These are phyloP conservation scores for Pichia sp. DNA, from an alignment of 1,139 yeast species.

Conservation along the genomic window DNA sequence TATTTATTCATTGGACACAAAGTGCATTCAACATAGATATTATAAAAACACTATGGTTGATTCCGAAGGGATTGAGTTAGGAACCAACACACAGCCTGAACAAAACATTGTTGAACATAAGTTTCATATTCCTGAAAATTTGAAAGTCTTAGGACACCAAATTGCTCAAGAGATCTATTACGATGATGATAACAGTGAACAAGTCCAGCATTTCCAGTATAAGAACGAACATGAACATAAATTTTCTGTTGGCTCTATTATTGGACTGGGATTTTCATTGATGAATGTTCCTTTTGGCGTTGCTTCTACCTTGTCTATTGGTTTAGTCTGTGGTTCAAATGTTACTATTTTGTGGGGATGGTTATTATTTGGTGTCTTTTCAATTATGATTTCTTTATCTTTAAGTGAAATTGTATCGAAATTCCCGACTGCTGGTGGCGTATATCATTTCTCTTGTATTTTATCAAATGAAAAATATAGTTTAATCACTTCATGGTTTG, in stretches of 20 bases:
- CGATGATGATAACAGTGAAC: constrained; percentile 47
- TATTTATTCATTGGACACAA: too few relatives aligned
- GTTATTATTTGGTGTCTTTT: constrained; percentile 55
- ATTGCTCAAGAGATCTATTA: constrained; percentile 27
- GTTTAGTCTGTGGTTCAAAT: constrained; percentile 67
- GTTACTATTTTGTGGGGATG: constrained; percentile 69
- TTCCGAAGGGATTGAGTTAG: too few relatives aligned
- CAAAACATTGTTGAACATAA: not conserved
- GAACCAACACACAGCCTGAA: not conserved
- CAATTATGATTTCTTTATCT: constrained; percentile 58
- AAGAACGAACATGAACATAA: constrained; percentile 64
- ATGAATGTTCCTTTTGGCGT: constrained; percentile 79
- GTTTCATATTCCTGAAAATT: constrained; percentile 13
- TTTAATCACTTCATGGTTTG: constrained; percentile 58
- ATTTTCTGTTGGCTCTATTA: constrained; percentile 58
- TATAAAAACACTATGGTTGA: too few relatives aligned
- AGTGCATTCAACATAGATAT: too few relatives aligned
- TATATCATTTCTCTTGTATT: constrained; percentile 70
- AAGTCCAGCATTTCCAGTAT: constrained; percentile 63
- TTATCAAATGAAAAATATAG: constrained; percentile 54
- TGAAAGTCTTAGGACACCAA: constrained; percentile 19
- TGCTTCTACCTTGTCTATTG: constrained; percentile 63
- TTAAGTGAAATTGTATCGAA: constrained; percentile 68
- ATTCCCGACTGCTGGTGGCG: constrained; percentile 69
- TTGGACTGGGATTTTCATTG: constrained; percentile 67